phyloP scores from a whole-genome alignment of 1,284 basidiomycete species.

The Agroathelia rolfsii region DNA sequence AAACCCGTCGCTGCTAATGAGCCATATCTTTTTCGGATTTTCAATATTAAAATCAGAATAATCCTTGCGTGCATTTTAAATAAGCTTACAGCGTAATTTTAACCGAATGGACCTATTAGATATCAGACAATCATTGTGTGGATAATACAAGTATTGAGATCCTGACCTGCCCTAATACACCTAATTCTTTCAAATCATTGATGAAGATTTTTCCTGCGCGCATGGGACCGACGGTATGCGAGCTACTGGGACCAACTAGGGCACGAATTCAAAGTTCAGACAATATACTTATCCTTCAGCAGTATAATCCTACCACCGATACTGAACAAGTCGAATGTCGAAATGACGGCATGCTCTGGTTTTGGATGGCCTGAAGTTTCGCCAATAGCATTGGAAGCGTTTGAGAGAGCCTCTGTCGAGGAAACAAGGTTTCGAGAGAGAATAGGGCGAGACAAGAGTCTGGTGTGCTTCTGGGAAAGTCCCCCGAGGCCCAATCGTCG shows the following conservation, averaged over 20 bases:
- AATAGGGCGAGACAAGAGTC: no score
- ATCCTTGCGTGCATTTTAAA: no score
- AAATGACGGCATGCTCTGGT: conserved; percentile 86
- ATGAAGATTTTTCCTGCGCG: conserved; percentile 85
- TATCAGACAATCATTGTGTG: no score
- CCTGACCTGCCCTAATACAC: conserved; percentile 63
- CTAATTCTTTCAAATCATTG: conserved; percentile 60
- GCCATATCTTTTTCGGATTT: conserved; percentile 50
- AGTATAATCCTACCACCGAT: conserved; percentile 60
- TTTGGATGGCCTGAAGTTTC: no score
- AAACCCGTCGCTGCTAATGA: conserved; percentile 70
- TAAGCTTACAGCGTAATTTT: conserved; percentile 84
- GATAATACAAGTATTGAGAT: conserved; percentile 9
- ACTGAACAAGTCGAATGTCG: conserved; percentile 88
- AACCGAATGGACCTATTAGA: conserved; percentile 55
- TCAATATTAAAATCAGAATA: no score
- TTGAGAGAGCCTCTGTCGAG: no score
- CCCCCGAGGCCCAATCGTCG: no score
- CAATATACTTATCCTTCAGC: conserved; percentile 2
- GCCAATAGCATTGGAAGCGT: no score
- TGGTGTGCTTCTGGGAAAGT: no score
- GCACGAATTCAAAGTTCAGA: conserved; percentile 2
- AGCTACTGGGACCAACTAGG: conserved; percentile 46
- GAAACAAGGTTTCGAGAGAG: no score
- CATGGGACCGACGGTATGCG: conserved; percentile 86